Evolutionary conservation across 306 rosid species (phyloP).

Genomic region (Citrullus colocynthis): DNA sequence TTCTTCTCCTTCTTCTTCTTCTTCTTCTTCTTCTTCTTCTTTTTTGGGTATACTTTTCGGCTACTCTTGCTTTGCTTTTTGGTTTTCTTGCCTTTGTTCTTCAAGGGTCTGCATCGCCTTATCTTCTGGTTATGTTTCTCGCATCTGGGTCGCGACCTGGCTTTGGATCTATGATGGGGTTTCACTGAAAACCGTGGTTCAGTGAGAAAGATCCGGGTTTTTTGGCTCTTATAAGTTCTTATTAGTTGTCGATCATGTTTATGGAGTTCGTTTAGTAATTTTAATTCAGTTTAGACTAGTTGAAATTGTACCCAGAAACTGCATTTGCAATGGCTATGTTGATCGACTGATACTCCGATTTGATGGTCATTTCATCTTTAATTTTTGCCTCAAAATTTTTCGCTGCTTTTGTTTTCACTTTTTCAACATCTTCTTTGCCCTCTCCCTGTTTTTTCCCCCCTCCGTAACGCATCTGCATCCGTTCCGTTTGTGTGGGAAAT

Average conservation of each 20-base stretch:
- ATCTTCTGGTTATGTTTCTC: slow-evolving; percentile 17
- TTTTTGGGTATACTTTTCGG: slow-evolving; percentile 37
- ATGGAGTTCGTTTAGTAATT: background rate
- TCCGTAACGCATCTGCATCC: background rate
- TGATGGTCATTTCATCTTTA: slow-evolving; percentile 8
- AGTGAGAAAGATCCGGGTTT: slow-evolving; percentile 41
- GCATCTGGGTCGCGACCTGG: slow-evolving; percentile 35
- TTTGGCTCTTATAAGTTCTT: background rate
- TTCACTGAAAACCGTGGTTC: slow-evolving; percentile 16
- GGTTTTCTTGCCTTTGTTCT: slow-evolving; percentile 19
- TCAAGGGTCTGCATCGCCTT: slow-evolving; percentile 10
- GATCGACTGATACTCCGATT: slow-evolving; percentile 15
- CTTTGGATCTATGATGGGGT: slow-evolving; percentile 49
- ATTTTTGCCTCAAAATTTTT: background rate
- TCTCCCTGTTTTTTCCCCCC: background rate
- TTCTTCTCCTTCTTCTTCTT: background rate
- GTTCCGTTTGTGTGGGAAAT: background rate
- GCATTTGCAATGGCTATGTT: slow-evolving; percentile 9
- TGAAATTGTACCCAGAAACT: slow-evolving; percentile 10
- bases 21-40: background rate
- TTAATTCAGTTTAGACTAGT: background rate
- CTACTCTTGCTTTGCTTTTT: slow-evolving; percentile 34
- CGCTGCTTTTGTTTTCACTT: background rate
- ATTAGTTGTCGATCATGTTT: background rate
- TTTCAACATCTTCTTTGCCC: background rate